Conservation (phyloP, 805 yeast genomes). For the Isabelozyma pseudorhagii region DNA sequence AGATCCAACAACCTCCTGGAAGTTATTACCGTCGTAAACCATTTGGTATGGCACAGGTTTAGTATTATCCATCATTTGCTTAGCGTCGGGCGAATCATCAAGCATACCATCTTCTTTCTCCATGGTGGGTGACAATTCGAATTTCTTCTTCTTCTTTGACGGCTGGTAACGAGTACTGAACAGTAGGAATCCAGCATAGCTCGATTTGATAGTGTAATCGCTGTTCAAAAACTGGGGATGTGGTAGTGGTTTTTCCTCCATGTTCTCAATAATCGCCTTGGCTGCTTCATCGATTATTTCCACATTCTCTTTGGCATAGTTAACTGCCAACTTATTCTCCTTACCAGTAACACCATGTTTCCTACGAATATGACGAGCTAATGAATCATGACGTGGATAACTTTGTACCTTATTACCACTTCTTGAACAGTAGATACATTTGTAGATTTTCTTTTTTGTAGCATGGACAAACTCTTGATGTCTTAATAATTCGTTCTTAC, state of each 20-base stretch:
- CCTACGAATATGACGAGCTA: slow-evolving; percentile 41
- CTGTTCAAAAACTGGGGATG: slow-evolving; percentile 28
- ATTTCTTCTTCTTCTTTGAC: neutral
- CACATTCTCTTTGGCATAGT: slow-evolving; percentile 41
- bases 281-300: slow-evolving; percentile 30
- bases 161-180: slow-evolving; percentile 15
- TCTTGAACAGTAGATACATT: slow-evolving; percentile 37
- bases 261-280: neutral
- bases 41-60: slow-evolving; percentile 7
- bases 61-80: neutral
- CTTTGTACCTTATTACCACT: slow-evolving; percentile 33
- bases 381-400: slow-evolving; percentile 43
- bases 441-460: slow-evolving; percentile 38
- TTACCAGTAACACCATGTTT: slow-evolving; percentile 44
- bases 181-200: slow-evolving; percentile 28
- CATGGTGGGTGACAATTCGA: neutral
- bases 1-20: neutral
- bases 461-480: slow-evolving; percentile 48
- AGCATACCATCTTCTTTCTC: neutral
- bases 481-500: slow-evolving; percentile 40
- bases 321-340: slow-evolving; percentile 43
- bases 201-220: slow-evolving; percentile 26
- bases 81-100: neutral
- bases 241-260: slow-evolving; percentile 21
- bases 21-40: neutral